Conservation (phyloP, 164 flowering plant species). For the Stephania japonica region DNA sequence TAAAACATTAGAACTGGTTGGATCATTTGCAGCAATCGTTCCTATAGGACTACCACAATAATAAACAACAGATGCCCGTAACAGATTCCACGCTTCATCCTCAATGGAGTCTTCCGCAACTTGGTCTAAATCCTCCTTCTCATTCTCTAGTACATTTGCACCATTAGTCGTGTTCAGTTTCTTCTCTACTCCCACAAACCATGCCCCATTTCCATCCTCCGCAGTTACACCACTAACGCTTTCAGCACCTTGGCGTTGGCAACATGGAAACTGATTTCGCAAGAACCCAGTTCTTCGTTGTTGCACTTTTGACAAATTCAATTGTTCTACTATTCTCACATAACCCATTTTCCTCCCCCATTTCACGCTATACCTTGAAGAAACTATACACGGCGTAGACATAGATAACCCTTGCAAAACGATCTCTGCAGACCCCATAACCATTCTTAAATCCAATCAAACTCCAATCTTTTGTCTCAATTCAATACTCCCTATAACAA, state of each 20-base stretch:
- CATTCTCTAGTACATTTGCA: conserved; percentile 18
- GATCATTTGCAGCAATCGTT: conserved; percentile 75
- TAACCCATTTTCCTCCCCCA: conserved; percentile 12
- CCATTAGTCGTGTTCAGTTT: conserved; percentile 15
- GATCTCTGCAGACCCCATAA: conserved; percentile 37
- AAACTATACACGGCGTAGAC: conserved; percentile 14
- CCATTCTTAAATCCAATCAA: background rate
- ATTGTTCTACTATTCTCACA: background rate
- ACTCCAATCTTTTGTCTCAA: background rate
- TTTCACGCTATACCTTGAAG: conserved; percentile 14
- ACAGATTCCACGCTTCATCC: conserved; percentile 74
- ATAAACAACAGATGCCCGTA: conserved; percentile 49
- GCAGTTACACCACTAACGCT: conserved; percentile 27
- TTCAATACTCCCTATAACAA: background rate
- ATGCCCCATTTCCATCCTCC: conserved; percentile 27
- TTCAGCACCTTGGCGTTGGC: conserved; percentile 42
- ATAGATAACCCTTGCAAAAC: conserved; percentile 34
- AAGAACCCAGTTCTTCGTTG: conserved; percentile 9
- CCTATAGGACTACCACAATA: conserved; percentile 72
- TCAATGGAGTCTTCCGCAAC: conserved; percentile 33
- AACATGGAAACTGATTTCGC: conserved; percentile 20
- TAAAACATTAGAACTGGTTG: conserved; percentile 31
- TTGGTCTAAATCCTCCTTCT: conserved; percentile 14
- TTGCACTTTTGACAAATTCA: conserved; percentile 11
- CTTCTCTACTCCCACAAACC: conserved; percentile 14